Evolutionary conservation across 306 rosid genomes (phyloP).

Genomic region (Sesbania bispinosa): DNA sequence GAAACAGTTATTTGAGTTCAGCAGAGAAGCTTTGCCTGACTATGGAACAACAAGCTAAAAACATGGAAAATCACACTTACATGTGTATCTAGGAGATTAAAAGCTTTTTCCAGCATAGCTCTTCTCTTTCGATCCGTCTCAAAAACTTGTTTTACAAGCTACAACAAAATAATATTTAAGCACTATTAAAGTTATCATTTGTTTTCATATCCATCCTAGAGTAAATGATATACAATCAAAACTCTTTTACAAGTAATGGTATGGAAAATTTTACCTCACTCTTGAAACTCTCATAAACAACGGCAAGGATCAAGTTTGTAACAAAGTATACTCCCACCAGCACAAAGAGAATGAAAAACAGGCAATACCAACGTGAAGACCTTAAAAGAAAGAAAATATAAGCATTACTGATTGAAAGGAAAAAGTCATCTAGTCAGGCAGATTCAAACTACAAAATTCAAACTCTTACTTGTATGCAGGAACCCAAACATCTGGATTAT

Average conservation of each 20-base stretch:
- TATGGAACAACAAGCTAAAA: neutral
- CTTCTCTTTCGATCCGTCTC: slow-evolving; percentile 65
- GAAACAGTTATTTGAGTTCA: slow-evolving; percentile 9
- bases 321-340: slow-evolving; percentile 95
- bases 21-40: neutral
- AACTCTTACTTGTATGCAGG: slow-evolving; percentile 96
- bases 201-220: slow-evolving; percentile 21
- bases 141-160: slow-evolving; percentile 87
- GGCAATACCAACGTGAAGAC: slow-evolving; percentile 88
- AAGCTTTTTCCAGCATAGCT: slow-evolving; percentile 73
- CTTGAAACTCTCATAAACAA: slow-evolving; percentile 93
- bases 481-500: slow-evolving; percentile 98
- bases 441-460: slow-evolving; percentile 16
- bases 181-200: slow-evolving; percentile 16
- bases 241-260: neutral
- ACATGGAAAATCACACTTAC: slow-evolving; percentile 48
- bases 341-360: slow-evolving; percentile 79
- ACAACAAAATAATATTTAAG: slow-evolving; percentile 32
- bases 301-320: slow-evolving; percentile 93
- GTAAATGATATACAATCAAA: slow-evolving; percentile 15
- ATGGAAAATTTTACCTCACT: slow-evolving; percentile 58
- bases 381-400: slow-evolving; percentile 45
- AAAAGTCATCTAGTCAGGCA: slow-evolving; percentile 10
- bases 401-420: slow-evolving; percentile 20
- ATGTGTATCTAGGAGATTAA: slow-evolving; percentile 55